Conservation (phyloP, 306 rosid genomes). For the Medicago lupulina region DNA sequence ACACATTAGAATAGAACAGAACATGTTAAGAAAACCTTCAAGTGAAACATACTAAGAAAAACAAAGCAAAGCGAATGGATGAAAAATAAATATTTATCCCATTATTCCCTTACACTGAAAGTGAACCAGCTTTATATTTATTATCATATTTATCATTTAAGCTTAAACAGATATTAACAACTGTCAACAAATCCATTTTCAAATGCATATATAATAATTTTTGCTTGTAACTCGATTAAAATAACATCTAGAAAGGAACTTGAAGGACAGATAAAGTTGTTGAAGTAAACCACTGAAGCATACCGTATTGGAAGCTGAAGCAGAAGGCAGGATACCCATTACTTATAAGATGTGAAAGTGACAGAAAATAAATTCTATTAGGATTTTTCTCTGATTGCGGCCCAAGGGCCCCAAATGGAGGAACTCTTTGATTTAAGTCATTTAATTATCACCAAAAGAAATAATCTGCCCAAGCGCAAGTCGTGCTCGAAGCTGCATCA, state of each 20-base stretch:
- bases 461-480: slow-evolving; percentile 61
- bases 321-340: slow-evolving; percentile 38
- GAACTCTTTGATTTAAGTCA: slow-evolving; percentile 36
- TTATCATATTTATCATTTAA: slow-evolving; percentile 17
- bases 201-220: slow-evolving; percentile 12
- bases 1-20: slow-evolving; percentile 14
- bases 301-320: slow-evolving; percentile 55
- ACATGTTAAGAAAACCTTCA: slow-evolving; percentile 10
- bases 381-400: slow-evolving; percentile 37
- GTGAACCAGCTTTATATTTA: slow-evolving; percentile 38
- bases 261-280: slow-evolving; percentile 35
- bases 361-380: slow-evolving; percentile 43
- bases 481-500: slow-evolving; percentile 75
- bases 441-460: slow-evolving; percentile 57
- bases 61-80: not conserved
- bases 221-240: slow-evolving; percentile 6
- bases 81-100: not conserved
- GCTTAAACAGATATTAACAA: slow-evolving; percentile 12
- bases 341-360: slow-evolving; percentile 38
- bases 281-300: slow-evolving; percentile 41
- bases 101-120: slow-evolving; percentile 12
- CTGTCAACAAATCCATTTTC: not conserved
- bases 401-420: slow-evolving; percentile 35
- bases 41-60: slow-evolving; percentile 5
- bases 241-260: slow-evolving; percentile 32